phyloP scores from a whole-genome alignment of 1,284 basidiomycete species.

The Ustilago xerochloae region DNA sequence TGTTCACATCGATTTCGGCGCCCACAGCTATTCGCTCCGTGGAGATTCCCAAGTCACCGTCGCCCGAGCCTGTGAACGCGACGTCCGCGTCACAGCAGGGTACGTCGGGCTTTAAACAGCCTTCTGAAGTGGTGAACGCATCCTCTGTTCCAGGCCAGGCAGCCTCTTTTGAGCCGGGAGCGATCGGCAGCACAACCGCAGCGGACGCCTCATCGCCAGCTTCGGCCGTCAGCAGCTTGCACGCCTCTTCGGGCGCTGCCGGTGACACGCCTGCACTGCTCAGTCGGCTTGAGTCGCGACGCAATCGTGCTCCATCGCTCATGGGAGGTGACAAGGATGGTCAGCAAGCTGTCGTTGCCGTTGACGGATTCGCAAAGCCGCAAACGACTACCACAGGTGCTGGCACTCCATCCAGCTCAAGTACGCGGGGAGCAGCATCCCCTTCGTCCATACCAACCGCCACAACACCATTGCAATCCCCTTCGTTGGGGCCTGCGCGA shows the following conservation, averaged over 20 bases:
- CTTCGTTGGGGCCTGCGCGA: constrained; percentile 22
- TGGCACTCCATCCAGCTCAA: not conserved
- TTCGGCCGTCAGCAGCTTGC: not conserved
- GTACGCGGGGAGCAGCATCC: not conserved
- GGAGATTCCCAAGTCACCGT: constrained; percentile 59
- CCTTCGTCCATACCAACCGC: not conserved
- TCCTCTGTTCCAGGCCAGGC: not conserved
- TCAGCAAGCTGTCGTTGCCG: not conserved
- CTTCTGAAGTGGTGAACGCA: not conserved
- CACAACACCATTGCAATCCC: constrained; percentile 22
- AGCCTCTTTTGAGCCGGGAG: constrained; percentile 3
- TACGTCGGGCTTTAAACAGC: not conserved
- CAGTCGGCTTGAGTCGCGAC: constrained; percentile 25
- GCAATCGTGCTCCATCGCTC: constrained; percentile 10
- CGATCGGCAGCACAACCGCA: too few species aligned
- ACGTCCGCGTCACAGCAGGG: constrained; percentile 1
- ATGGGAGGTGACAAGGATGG: constrained; percentile 6
- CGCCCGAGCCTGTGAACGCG: constrained; percentile 26
- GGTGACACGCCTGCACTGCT: constrained; percentile 26
- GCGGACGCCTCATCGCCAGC: constrained; percentile 9
- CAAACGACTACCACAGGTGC: not conserved
- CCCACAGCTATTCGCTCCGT: constrained; percentile 57
- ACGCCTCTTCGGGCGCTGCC: not conserved
- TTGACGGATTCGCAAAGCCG: constrained; percentile 26
- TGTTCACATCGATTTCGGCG: constrained; percentile 49